Evolutionary conservation across 495 filamentous ascomycete genomes (phyloP).

Genomic region (Hypoxylon subgilvum): DNA sequence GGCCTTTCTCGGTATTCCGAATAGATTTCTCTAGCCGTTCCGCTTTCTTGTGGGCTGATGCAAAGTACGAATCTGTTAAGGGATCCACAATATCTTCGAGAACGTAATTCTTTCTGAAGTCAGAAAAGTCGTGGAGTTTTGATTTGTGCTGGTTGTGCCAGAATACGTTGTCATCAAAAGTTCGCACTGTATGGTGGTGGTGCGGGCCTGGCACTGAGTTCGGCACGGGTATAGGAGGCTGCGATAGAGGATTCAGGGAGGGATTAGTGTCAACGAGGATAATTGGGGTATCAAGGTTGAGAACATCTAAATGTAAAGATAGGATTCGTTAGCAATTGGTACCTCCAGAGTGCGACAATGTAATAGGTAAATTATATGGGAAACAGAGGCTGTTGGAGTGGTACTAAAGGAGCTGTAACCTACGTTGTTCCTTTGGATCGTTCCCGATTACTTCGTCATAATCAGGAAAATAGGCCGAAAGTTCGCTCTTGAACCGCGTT

Average conservation of each 20-base stretch:
- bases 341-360: constrained; percentile 35
- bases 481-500: constrained; percentile 79
- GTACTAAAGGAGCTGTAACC: constrained; percentile 35
- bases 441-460: constrained; percentile 90
- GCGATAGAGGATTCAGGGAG: constrained; percentile 31
- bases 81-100: constrained; percentile 63
- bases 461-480: constrained; percentile 84
- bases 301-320: constrained; percentile 52
- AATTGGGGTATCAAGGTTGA: constrained; percentile 67
- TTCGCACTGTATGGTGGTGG: constrained; percentile 49
- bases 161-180: constrained; percentile 54
- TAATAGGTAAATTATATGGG: not conserved
- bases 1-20: constrained; percentile 89
- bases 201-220: constrained; percentile 25
- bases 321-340: constrained; percentile 47
- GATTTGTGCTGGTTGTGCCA: constrained; percentile 59
- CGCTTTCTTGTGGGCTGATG: constrained; percentile 73
- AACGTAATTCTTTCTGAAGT: constrained; percentile 52
- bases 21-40: constrained; percentile 91
- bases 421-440: constrained; percentile 77
- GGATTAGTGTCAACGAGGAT: constrained; percentile 57
- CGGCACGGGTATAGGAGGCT: constrained; percentile 33
- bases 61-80: constrained; percentile 70
- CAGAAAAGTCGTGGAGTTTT: constrained; percentile 62
- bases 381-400: no score